phyloP scores from a whole-genome alignment of 768 basidiomycete genomes.

The Leucosporidium scottii region DNA sequence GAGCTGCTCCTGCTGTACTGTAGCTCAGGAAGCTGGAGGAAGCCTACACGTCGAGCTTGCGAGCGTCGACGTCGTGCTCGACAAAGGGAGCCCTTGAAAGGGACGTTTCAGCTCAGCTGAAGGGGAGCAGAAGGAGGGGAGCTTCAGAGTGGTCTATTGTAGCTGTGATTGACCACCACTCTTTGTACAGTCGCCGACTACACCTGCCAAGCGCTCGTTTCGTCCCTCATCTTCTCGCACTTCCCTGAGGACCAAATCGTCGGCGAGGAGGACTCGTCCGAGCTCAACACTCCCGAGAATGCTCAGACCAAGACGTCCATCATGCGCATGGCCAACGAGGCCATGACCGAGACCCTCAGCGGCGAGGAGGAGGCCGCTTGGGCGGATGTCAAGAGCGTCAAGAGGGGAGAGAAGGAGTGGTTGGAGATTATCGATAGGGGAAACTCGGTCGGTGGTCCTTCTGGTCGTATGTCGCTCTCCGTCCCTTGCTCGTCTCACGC shows the following conservation, averaged over 20 bases:
- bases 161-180: neutral
- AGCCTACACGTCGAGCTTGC: neutral
- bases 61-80: neutral
- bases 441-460: constrained; percentile 60
- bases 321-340: constrained; percentile 72
- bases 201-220: constrained; percentile 86
- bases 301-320: constrained; percentile 59
- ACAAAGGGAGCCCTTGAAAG: too few relatives aligned
- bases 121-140: too few relatives aligned
- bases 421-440: constrained; percentile 82
- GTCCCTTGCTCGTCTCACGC: neutral
- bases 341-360: constrained; percentile 53
- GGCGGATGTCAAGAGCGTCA: constrained; percentile 49
- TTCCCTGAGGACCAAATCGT: constrained; percentile 85
- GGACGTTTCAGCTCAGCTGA: neutral
- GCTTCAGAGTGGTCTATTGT: too few relatives aligned
- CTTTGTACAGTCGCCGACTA: constrained; percentile 73
- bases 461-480: constrained; percentile 56
- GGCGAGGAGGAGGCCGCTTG: constrained; percentile 49
- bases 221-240: constrained; percentile 62
- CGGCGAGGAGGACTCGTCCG: constrained; percentile 87
- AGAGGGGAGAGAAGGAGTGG: constrained; percentile 42
- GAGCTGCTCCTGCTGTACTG: neutral
- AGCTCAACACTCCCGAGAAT: constrained; percentile 53
- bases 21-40: neutral